These are phyloP conservation scores for Chaetomiaceae sp. DNA, from an alignment of 2,329 filamentous ascomycete species.

Conservation along the genomic window DNA sequence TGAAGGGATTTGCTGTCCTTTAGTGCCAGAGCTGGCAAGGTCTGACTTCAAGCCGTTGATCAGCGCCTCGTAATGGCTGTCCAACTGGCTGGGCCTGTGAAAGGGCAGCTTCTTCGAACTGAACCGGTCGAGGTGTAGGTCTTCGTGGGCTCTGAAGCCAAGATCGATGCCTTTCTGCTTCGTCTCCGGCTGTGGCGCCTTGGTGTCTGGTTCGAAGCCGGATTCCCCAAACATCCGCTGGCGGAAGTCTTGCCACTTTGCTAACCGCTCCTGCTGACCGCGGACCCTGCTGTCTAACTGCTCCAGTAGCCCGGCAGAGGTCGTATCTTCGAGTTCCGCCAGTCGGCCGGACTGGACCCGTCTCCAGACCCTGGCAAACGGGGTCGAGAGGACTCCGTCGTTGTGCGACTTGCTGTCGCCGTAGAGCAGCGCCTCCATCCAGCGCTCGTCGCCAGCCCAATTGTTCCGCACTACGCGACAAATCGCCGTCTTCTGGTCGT, in stretches of 20 bases:
- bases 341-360: constrained; percentile 55
- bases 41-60: constrained; percentile 38
- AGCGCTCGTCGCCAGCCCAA: constrained; percentile 72
- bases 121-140: constrained; percentile 37
- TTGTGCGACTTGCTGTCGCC: constrained; percentile 53
- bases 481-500: constrained; percentile 43
- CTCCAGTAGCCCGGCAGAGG: constrained; percentile 51
- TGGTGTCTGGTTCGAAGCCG: constrained; percentile 20
- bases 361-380: constrained; percentile 67
- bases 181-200: constrained; percentile 20
- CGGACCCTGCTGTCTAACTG: constrained; percentile 64
- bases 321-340: constrained; percentile 50
- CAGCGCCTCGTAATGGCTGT: constrained; percentile 39
- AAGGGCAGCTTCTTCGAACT: constrained; percentile 27
- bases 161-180: constrained; percentile 44
- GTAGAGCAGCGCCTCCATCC: constrained; percentile 64
- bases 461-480: constrained; percentile 60
- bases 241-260: constrained; percentile 67
- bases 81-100: constrained; percentile 24
- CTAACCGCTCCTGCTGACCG: constrained; percentile 60
- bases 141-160: constrained; percentile 47
- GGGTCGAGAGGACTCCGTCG: constrained; percentile 58
- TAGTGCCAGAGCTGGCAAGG: constrained; percentile 28
- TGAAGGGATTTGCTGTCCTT: constrained; percentile 21
- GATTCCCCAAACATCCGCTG: constrained; percentile 38